A percentile compares a stretch with the other conserved stretches of the same genome.
These are phyloP conservation scores for Coemansia sp. DNA, from an alignment of 192 early-diverging fungal genomes.

Conservation along the genomic window DNA sequence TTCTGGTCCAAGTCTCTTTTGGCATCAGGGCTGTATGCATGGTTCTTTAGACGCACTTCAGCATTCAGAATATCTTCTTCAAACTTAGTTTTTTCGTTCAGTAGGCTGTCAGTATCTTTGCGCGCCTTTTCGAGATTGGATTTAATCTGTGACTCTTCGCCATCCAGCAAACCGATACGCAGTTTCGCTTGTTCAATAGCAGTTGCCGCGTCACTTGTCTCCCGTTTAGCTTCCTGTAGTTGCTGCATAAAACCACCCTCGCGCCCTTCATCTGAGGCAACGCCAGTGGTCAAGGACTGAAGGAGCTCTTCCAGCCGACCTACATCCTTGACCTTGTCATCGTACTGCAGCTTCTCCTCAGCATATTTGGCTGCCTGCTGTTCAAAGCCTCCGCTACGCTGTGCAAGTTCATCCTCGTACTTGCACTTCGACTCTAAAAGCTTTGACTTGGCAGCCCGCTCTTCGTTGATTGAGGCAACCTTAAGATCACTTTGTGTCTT, in stretches of 20 bases:
- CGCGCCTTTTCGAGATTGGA: constrained; percentile 69
- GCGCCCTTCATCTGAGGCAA: constrained; percentile 87
- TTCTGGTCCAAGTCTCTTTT: constrained; percentile 43
- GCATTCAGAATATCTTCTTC: constrained; percentile 28
- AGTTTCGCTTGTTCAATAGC: constrained; percentile 78
- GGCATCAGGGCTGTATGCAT: constrained; percentile 33
- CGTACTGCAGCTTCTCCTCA: constrained; percentile 46
- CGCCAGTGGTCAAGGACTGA: constrained; percentile 90
- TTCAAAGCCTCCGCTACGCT: constrained; percentile 24
- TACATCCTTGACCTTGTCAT: constrained; percentile 45
- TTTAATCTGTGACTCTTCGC: constrained; percentile 70
- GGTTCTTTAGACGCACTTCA: constrained; percentile 21
- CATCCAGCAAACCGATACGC: constrained; percentile 72
- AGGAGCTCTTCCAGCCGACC: constrained; percentile 75
- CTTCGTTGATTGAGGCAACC: constrained; percentile 73
- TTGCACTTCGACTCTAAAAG: constrained; percentile 31
- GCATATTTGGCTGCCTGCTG: constrained; percentile 34
- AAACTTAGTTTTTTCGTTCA: constrained; percentile 41
- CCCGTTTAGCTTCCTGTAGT: constrained; percentile 76
- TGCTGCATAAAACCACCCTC: constrained; percentile 98
- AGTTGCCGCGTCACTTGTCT: constrained; percentile 63
- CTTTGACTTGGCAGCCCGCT: constrained; percentile 51
- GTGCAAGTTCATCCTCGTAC: constrained; percentile 39
- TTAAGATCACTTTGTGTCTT: constrained; percentile 87
- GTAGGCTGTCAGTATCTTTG: constrained; percentile 64